Base-by-base conservation (phyloP, 2,329 filamentous ascomycete species). In the Sphaerulina musiva region DNA sequence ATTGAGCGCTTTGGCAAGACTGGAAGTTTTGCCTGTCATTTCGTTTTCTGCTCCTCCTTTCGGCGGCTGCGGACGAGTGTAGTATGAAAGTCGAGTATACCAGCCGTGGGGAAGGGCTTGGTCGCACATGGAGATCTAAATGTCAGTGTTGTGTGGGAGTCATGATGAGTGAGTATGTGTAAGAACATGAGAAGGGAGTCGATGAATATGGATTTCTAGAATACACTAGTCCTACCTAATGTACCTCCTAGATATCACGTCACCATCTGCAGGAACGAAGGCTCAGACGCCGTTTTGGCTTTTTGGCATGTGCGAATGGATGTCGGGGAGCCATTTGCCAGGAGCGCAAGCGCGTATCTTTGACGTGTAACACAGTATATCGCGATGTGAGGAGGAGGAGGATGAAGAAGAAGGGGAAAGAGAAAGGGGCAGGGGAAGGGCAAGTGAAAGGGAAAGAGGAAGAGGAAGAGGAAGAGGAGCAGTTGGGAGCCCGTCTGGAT, bases 1-100 rank as follows among this genome's bases (percentile, higher is more conserved):
- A 53, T 66, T 70, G 48, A 67, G 59, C 39, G 66, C 32, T 55
- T 57, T 59, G 9, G 51, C 26, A 47, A 48, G 46, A 23, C 34
- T 46, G 7, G 44, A 52, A 17, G 52, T 14, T 14, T 44, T 43
- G 8, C 32, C 32, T 17, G 41, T 38, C 52, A 50, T 54, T 7
- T 10, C 17, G 4, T 51, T 23, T 34, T 44, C 32, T 29, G 36
- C 40, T n/a, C 40, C 40, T 6, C 40, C 40, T 2, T 41, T 17
- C 1, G 40, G 11, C n/a, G 40, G 41, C 40, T 51, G 45, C n/a
- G 41, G 46, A 23, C 32, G 50, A 42, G 45, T 52, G 50, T 48
- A 56, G 49, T 46, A 53, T 9, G 54, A 56, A 10, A 53, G 45
- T 23, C 48, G 54, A 39, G 54, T 52, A 20, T 51, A 51, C 48